Evolutionary conservation across 176 grass and related monocot species (phyloP).

Genomic region (Thinopyrum elongatum): DNA sequence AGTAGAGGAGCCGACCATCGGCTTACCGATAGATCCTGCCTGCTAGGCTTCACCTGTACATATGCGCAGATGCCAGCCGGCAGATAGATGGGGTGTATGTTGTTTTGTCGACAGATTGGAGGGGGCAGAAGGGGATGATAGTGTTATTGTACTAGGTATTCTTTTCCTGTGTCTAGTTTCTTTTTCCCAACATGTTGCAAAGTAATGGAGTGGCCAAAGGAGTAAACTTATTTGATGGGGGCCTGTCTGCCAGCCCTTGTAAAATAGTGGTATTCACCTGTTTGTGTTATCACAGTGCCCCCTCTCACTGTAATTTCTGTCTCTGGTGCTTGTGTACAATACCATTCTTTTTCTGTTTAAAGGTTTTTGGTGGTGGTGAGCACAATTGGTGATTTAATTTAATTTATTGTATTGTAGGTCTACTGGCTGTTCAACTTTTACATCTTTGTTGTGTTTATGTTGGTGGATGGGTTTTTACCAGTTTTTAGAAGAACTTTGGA

Average conservation of each 20-base stretch:
- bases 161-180: slow-evolving; percentile 53
- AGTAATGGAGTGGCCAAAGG: slow-evolving; percentile 24
- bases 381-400: slow-evolving; percentile 26
- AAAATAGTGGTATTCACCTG: slow-evolving; percentile 24
- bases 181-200: slow-evolving; percentile 24
- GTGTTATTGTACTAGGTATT: slow-evolving; percentile 65
- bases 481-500: not conserved
- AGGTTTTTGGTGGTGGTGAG: slow-evolving; percentile 29
- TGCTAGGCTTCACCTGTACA: slow-evolving; percentile 50
- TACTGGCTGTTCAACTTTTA: not conserved
- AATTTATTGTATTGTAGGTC: slow-evolving; percentile 30
- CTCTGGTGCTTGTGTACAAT: slow-evolving; percentile 40
- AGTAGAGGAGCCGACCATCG: slow-evolving; percentile 21
- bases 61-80: slow-evolving; percentile 57
- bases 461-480: not conserved
- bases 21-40: slow-evolving; percentile 19
- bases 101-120: slow-evolving; percentile 34
- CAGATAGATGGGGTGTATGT: slow-evolving; percentile 30
- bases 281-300: not conserved
- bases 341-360: not conserved
- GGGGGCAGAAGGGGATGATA: slow-evolving; percentile 24
- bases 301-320: slow-evolving; percentile 31
- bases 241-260: slow-evolving; percentile 16
- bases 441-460: not conserved
- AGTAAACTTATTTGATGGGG: slow-evolving; percentile 14